Percentiles rank a stretch among this genome's conserved stretches.
Evolutionary conservation across 768 basidiomycete genomes (phyloP).

Genomic region (Leucocoprinus sp.): DNA sequence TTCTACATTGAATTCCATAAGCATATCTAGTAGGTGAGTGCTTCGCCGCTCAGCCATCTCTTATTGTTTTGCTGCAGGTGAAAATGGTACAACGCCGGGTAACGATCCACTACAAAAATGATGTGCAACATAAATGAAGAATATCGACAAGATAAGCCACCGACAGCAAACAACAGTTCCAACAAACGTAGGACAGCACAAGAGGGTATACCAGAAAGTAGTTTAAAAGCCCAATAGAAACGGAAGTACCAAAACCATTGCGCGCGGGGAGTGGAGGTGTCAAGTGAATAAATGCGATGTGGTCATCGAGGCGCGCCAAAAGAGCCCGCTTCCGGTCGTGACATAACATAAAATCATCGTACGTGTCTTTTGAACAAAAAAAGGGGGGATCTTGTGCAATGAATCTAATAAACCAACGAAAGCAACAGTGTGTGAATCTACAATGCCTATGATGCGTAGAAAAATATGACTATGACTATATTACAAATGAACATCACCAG

Average conservation of each 20-base stretch:
- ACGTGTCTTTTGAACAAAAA: conserved; percentile 25
- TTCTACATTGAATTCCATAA: conserved; percentile 14
- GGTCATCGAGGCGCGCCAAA: conserved; percentile 34
- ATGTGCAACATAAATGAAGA: conserved; percentile 14
- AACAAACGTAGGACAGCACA: conserved; percentile 14
- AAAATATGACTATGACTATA: conserved; percentile 25
- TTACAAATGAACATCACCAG: conserved; percentile 16
- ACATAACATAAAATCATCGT: conserved; percentile 17
- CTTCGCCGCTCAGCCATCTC: conserved; percentile 17
- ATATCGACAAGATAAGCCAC: conserved; percentile 7
- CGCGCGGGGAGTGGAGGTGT: conserved; percentile 3
- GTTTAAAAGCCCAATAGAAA: conserved; percentile 17
- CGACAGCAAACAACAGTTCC: conserved; percentile 7
- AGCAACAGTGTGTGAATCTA: conserved; percentile 5
- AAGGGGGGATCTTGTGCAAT: conserved; percentile 15
- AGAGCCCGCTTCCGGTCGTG: conserved; percentile 24
- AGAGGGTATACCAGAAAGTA: conserved; percentile 16
- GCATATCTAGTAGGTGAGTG: conserved; percentile 16
- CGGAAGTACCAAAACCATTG: conserved; percentile 11
- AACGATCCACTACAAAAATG: conserved; percentile 16
- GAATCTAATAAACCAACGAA: conserved; percentile 4
- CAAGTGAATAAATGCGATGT: conserved; percentile 16
- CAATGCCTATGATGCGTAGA: conserved; percentile 16
- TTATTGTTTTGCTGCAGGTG: conserved; percentile 19
- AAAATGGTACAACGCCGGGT: conserved; percentile 19